Conservation (phyloP, 179 eudicot genomes). For the Silene noctiflora region DNA sequence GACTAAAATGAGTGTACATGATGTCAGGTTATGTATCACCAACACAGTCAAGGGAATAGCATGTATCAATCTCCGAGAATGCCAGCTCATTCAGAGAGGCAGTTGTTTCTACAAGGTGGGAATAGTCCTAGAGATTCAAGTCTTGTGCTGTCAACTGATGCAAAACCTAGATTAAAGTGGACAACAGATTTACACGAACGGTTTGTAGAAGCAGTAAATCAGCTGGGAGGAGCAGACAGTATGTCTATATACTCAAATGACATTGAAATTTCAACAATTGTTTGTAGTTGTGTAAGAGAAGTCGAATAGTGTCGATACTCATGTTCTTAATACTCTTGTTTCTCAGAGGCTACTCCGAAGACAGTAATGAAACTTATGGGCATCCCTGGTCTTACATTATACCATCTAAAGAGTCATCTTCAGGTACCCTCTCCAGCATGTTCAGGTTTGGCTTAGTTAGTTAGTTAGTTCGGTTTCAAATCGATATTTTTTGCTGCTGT, state of each 20-base stretch:
- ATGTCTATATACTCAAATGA: slow-evolving; percentile 28
- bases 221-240: slow-evolving; percentile 95
- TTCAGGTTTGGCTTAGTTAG: too few species aligned
- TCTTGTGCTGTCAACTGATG: slow-evolving; percentile 87
- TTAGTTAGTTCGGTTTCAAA: neutral
- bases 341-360: slow-evolving; percentile 91
- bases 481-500: too few species aligned
- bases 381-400: slow-evolving; percentile 85
- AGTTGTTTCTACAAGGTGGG: slow-evolving; percentile 65
- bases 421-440: slow-evolving; percentile 44
- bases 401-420: slow-evolving; percentile 93
- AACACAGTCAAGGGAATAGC: slow-evolving; percentile 53
- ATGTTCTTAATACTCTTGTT: slow-evolving; percentile 18
- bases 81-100: slow-evolving; percentile 60
- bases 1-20: too few species aligned
- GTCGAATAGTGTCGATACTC: slow-evolving; percentile 12
- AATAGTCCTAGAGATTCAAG: slow-evolving; percentile 63
- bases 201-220: slow-evolving; percentile 81
- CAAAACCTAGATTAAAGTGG: slow-evolving; percentile 93
- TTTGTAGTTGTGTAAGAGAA: slow-evolving; percentile 5
- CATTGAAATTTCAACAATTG: neutral
- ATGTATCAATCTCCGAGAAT: slow-evolving; percentile 51
- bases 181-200: slow-evolving; percentile 83
- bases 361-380: slow-evolving; percentile 90
- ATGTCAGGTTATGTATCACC: slow-evolving; percentile 56